Evolutionary conservation across 768 basidiomycete genomes (phyloP).

Genomic region (Xerocomellus intermedius): DNA sequence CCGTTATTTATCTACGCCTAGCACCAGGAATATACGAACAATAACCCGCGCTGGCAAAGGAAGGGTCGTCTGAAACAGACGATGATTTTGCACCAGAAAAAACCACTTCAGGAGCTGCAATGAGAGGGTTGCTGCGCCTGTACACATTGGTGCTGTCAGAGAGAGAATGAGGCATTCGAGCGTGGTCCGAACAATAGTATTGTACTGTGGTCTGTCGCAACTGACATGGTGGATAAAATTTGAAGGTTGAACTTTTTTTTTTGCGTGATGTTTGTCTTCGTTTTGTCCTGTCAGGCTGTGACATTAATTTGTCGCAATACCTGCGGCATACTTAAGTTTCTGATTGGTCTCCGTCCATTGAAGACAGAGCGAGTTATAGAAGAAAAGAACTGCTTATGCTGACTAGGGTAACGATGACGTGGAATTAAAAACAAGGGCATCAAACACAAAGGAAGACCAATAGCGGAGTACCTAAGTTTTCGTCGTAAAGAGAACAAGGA

Average conservation of each 20-base stretch:
- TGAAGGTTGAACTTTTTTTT: background rate
- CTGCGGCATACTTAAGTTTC: too few relatives aligned
- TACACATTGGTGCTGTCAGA: slow-evolving; percentile 31
- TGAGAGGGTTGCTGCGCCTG: slow-evolving; percentile 29
- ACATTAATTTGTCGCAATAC: too few relatives aligned
- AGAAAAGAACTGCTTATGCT: slow-evolving; percentile 16
- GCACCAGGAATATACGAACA: background rate
- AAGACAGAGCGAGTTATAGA: slow-evolving; percentile 7
- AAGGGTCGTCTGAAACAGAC: slow-evolving; percentile 7
- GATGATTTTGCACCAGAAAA: slow-evolving; percentile 29
- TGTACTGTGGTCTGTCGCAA: background rate
- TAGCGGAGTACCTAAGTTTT: slow-evolving; percentile 38
- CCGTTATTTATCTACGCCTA: slow-evolving; percentile 7
- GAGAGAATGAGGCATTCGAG: background rate
- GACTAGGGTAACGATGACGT: slow-evolving; percentile 33
- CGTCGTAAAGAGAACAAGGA: slow-evolving; percentile 25
- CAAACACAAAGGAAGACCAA: slow-evolving; percentile 32
- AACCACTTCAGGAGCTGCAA: slow-evolving; percentile 35
- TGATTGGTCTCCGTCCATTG: background rate
- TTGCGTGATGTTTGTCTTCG: slow-evolving; percentile 4
- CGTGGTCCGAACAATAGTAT: background rate
- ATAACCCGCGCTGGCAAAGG: slow-evolving; percentile 6
- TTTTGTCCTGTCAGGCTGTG: background rate
- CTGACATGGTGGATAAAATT: background rate
- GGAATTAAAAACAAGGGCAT: slow-evolving; percentile 32